Evolutionary conservation across 108 stramenopile genomes (phyloP).

Genomic region (Skeletonema tropicum): DNA sequence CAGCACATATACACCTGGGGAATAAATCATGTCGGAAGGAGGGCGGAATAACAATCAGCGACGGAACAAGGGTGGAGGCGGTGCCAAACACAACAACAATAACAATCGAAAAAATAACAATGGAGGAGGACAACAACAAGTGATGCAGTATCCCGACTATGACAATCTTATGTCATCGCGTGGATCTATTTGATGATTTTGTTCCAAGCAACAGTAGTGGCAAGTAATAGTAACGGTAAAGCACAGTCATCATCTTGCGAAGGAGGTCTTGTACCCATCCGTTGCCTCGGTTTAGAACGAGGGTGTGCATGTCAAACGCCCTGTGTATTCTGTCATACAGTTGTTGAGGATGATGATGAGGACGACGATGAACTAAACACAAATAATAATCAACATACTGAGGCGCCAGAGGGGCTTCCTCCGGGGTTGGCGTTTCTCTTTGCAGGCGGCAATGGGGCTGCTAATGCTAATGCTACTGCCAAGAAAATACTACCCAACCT

Average conservation of each 20-base stretch:
- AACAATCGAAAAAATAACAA: not conserved
- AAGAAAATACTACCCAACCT: not conserved
- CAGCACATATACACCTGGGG: not conserved
- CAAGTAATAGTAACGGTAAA: not conserved
- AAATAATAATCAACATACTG: not conserved
- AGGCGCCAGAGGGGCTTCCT: conserved; percentile 25
- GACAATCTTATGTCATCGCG: conserved; percentile 50
- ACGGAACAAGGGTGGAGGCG: conserved; percentile 3
- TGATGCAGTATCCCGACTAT: conserved; percentile 14
- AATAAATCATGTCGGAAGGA: not conserved
- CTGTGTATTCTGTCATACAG: conserved; percentile 41
- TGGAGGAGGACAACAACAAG: not conserved
- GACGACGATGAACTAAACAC: conserved; percentile 3
- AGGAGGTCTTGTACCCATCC: conserved; percentile 17
- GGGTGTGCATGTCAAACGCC: conserved; percentile 48
- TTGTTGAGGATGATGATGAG: conserved; percentile 25
- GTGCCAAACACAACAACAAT: not conserved
- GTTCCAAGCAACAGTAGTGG: conserved; percentile 20
- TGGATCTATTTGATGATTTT: conserved; percentile 53
- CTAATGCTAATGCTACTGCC: not conserved
- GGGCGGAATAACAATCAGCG: conserved; percentile 7
- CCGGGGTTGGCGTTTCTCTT: conserved; percentile 42
- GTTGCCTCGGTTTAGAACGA: conserved; percentile 32
- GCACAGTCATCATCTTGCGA: not conserved
- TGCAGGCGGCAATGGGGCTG: conserved; percentile 10